These are phyloP conservation scores for Solanum sejunctum DNA, from an alignment of 257 asterid species.

Conservation along the genomic window DNA sequence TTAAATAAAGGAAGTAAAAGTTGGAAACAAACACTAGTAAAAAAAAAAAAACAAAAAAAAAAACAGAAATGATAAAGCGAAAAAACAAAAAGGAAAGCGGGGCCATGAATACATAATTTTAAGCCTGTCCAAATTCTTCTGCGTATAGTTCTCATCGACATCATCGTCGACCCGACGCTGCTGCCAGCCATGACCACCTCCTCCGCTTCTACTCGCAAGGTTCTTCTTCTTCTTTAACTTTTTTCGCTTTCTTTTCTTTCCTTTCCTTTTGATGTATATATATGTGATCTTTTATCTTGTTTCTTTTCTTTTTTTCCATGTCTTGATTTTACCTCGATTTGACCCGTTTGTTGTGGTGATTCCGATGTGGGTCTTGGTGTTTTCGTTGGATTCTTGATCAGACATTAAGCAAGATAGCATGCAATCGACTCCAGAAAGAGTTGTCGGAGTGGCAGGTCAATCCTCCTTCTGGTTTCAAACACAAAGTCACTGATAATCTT, in stretches of 20 bases:
- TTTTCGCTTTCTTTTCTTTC: neutral
- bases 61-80: neutral
- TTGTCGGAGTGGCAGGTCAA: conserved; percentile 96
- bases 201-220: conserved; percentile 30
- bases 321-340: neutral
- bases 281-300: neutral
- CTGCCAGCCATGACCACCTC: conserved; percentile 24
- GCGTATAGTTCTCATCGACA: neutral
- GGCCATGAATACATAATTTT: neutral
- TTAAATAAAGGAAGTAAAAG: too few species aligned
- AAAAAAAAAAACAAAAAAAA: neutral
- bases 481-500: conserved; percentile 81
- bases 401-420: conserved; percentile 95
- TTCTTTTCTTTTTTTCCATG: neutral
- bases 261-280: neutral
- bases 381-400: conserved; percentile 1
- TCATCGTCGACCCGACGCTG: neutral
- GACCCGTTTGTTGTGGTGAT: neutral
- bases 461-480: conserved; percentile 88
- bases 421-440: conserved; percentile 95
- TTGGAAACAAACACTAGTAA: too few species aligned
- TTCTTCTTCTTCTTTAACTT: neutral
- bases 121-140: neutral
- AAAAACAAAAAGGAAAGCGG: neutral
- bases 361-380: neutral